Evolutionary conservation across 106 monocot species (phyloP), one percentile per base, ranked within the genome.

Genomic region (Triglochin maritima): DNA sequence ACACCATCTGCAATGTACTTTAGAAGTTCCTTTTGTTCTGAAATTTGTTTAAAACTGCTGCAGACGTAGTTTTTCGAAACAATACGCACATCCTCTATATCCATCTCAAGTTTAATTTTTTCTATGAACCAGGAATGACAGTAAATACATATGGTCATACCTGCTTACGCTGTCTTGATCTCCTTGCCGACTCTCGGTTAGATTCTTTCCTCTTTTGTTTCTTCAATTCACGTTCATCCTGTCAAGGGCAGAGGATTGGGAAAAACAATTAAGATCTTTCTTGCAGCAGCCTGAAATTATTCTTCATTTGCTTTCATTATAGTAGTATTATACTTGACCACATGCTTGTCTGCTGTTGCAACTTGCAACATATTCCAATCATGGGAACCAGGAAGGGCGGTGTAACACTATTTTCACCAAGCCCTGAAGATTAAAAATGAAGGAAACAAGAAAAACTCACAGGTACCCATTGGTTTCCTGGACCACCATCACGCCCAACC

Each of bases 101-200:
- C 29, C 29, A 29, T 29, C 29, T 29, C 29, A 29, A 29, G 29
- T 29, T 29, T 29, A 29, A 29, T 29, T 29, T 29, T 29, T 29
- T 29, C 0, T 29, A 29, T 29, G 29, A 29, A 29, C 29, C 29
- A 29, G 29, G 29, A 29, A 29, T 29, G 29, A 29, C 29, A 7
- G n/a, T 64, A 57, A 46, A 47, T 13, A 57, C 4, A 69, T 46
- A 44, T 47, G 15, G n/a, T 8, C 65, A 60, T 64, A 94, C 94
- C 89, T 94, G 94, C 71, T 87, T 87, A 10, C 94, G 80, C 60
- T 84, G 76, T 78, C 94, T 94, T 71, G 94, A 94, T 64, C 94
- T 89, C 79, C 89, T 84, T 14, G 94, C 89, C 69, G 94, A 94
- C 68, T 94, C 94, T 77, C 94, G 87, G 65, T 94, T 94, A 13